Conservation (phyloP, 768 basidiomycete species). For the Suillus alpinus region DNA sequence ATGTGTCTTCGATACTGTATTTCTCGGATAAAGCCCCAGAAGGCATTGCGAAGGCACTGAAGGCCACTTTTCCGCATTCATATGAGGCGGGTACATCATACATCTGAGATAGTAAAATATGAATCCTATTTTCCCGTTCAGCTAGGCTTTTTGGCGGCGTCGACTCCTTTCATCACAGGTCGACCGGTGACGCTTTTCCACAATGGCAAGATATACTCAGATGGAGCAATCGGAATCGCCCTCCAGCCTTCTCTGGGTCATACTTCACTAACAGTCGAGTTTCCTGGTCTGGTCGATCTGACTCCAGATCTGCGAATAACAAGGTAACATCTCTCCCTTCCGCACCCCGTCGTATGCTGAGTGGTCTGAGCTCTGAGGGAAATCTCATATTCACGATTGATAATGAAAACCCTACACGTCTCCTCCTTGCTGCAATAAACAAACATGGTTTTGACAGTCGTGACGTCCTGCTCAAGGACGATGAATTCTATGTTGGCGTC, state of each 20-base stretch:
- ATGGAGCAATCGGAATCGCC: conserved; percentile 72
- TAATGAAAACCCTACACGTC: conserved; percentile 54
- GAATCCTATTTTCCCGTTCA: conserved; percentile 21
- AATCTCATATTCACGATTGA: conserved; percentile 67
- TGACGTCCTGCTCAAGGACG: conserved; percentile 43
- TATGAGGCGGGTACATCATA: conserved; percentile 42
- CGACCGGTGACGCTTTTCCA: conserved; percentile 67
- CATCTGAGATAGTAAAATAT: not conserved
- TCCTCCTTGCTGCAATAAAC: conserved; percentile 55
- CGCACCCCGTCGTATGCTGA: not conserved
- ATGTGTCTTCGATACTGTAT: conserved; percentile 40
- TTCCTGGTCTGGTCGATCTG: conserved; percentile 43
- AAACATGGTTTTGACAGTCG: conserved; percentile 27
- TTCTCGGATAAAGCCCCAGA: conserved; percentile 58
- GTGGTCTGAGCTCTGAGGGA: conserved; percentile 54
- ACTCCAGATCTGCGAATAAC: conserved; percentile 50
- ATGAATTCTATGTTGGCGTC: conserved; percentile 57
- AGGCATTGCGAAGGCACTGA: conserved; percentile 47
- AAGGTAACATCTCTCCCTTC: conserved; percentile 34
- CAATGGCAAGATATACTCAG: conserved; percentile 50
- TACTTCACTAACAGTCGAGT: conserved; percentile 17
- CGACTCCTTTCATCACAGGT: conserved; percentile 80
- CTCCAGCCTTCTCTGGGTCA: conserved; percentile 23
- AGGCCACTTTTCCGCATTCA: conserved; percentile 38
- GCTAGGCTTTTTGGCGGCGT: conserved; percentile 67